Percentiles rank a stretch among this genome's conserved stretches.
These are phyloP conservation scores for Escovopsis weberi DNA, from an alignment of 2,329 filamentous ascomycete species.

Conservation along the genomic window DNA sequence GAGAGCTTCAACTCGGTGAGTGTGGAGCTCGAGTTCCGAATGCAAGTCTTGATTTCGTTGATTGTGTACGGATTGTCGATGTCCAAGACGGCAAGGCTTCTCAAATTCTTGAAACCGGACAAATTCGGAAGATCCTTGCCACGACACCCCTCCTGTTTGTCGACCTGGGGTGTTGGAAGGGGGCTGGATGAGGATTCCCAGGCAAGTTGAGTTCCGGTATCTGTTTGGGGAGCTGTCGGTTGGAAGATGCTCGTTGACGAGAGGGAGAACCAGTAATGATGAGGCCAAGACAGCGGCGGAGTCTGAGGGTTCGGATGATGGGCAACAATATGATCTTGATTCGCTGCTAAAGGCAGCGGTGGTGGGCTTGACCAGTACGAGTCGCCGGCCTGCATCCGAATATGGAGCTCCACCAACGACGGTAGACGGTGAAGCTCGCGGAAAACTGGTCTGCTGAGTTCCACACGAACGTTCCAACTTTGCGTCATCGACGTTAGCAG, in stretches of 20 bases:
- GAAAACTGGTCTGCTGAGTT: slow-evolving; percentile 45
- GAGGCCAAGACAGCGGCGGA: no score
- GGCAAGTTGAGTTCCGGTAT: slow-evolving; percentile 14
- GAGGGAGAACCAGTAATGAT: no score
- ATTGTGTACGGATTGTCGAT: slow-evolving; percentile 44
- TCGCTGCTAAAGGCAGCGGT: slow-evolving; percentile 24
- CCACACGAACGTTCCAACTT: slow-evolving; percentile 51
- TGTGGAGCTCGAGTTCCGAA: slow-evolving; percentile 39
- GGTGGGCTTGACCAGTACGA: slow-evolving; percentile 39
- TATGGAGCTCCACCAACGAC: slow-evolving; percentile 36
- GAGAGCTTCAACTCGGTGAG: slow-evolving; percentile 42
- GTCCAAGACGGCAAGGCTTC: slow-evolving; percentile 39
- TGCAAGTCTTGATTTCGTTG: slow-evolving; percentile 39
- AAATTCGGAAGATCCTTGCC: slow-evolving; percentile 34
- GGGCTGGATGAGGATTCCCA: slow-evolving; percentile 22
- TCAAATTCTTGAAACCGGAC: slow-evolving; percentile 41
- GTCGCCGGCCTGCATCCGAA: slow-evolving; percentile 43
- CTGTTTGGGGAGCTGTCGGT: slow-evolving; percentile 6
- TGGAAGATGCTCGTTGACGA: slow-evolving; percentile 8
- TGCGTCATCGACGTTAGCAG: not conserved
- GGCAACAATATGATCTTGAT: slow-evolving; percentile 8
- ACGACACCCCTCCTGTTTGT: slow-evolving; percentile 16
- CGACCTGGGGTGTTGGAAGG: slow-evolving; percentile 17
- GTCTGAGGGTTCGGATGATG: not conserved
- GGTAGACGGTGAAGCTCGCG: slow-evolving; percentile 38